phyloP scores from a whole-genome alignment of 148 eudicot genomes.

The Gaultheria prostrata region DNA sequence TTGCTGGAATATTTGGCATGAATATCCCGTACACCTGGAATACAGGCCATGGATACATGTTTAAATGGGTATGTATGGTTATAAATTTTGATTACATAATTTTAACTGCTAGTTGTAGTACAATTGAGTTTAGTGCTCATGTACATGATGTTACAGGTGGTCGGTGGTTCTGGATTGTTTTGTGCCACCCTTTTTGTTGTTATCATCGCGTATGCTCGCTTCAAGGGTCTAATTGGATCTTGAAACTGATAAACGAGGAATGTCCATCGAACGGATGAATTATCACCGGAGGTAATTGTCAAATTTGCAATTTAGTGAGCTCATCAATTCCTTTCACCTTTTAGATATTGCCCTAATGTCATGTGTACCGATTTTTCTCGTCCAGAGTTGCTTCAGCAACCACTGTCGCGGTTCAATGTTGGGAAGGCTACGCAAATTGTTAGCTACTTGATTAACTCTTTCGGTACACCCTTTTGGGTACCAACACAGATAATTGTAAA shows the following conservation, averaged over 20 bases:
- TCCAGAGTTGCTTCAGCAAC: background rate
- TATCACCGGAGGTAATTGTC: background rate
- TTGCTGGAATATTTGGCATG: slow-evolving; percentile 71
- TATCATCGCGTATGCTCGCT: slow-evolving; percentile 54
- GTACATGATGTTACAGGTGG: slow-evolving; percentile 39
- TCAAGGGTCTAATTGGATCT: slow-evolving; percentile 73
- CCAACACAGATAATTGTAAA: background rate
- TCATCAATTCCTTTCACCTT: background rate
- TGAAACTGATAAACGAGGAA: slow-evolving; percentile 26
- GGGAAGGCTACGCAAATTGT: background rate
- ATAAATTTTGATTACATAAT: background rate
- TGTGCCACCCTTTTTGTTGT: slow-evolving; percentile 36
- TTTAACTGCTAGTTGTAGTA: background rate
- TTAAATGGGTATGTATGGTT: slow-evolving; percentile 56
- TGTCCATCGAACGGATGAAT: background rate
- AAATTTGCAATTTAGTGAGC: background rate
- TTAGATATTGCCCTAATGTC: background rate
- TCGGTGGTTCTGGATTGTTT: slow-evolving; percentile 27
- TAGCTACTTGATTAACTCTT: background rate
- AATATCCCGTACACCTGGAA: slow-evolving; percentile 69
- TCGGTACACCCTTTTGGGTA: background rate
- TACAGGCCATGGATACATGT: slow-evolving; percentile 37
- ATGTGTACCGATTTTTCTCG: background rate
- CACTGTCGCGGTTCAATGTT: background rate
- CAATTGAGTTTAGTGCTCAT: background rate